Evolutionary conservation across 2,329 filamentous ascomycete species (phyloP).

Genomic region (Hortaea werneckii): DNA sequence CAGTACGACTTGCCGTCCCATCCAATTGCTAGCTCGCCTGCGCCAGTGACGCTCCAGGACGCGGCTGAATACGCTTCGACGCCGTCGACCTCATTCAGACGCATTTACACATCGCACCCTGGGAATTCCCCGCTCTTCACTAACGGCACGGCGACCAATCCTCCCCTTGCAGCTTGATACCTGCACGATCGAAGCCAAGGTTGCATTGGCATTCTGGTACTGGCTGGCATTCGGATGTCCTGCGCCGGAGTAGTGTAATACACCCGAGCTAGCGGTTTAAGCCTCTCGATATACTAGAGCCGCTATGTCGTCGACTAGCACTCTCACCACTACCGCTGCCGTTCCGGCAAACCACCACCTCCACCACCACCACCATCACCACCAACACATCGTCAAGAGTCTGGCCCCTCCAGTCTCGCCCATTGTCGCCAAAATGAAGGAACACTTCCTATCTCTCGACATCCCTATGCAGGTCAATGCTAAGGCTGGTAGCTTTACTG

Average conservation of each 20-base stretch:
- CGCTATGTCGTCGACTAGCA: neutral
- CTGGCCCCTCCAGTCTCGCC: constrained; percentile 2
- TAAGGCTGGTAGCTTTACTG: constrained; percentile 2
- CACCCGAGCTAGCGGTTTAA: no score
- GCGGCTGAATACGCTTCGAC: neutral
- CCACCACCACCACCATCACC: neutral
- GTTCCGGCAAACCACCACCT: neutral
- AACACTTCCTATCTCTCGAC: constrained; percentile 11
- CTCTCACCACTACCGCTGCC: neutral
- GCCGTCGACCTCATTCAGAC: neutral
- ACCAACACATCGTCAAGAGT: neutral
- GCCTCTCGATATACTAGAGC: no score
- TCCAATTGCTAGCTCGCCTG: no score
- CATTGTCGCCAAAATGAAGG: constrained; percentile 9
- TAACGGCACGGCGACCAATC: neutral
- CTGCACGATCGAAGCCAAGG: neutral
- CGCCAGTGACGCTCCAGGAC: no score
- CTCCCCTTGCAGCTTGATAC: neutral
- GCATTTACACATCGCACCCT: no score
- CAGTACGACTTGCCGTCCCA: neutral
- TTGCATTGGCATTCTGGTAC: neutral
- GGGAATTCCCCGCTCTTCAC: no score
- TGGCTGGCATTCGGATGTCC: neutral
- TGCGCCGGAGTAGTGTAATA: no score
- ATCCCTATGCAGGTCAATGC: constrained; percentile 5